phyloP scores from a whole-genome alignment of 2,329 filamentous ascomycete species.

The Beauveria rudraprayagi region DNA sequence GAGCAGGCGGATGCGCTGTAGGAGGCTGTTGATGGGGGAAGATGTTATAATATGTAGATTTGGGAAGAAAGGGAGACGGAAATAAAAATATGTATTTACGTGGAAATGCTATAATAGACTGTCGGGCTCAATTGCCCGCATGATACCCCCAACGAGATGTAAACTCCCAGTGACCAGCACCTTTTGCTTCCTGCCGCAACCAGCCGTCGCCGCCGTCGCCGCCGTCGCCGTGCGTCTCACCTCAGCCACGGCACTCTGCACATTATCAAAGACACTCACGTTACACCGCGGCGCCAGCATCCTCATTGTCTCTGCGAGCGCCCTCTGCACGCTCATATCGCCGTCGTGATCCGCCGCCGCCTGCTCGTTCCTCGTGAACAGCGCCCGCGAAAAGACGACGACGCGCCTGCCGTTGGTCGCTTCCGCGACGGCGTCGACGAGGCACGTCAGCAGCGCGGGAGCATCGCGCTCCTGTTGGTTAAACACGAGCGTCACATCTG shows the following conservation, averaged over 20 bases:
- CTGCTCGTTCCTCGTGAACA: constrained; percentile 71
- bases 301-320: constrained; percentile 54
- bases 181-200: constrained; percentile 38
- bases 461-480: constrained; percentile 88
- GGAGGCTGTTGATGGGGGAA: background rate
- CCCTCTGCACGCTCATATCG: constrained; percentile 55
- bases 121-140: constrained; percentile 58
- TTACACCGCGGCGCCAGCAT: constrained; percentile 38
- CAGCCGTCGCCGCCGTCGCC: constrained; percentile 24
- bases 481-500: constrained; percentile 60
- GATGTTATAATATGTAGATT: background rate
- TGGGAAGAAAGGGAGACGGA: background rate
- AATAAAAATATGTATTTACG: background rate
- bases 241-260: constrained; percentile 59
- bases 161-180: constrained; percentile 76
- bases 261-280: constrained; percentile 53
- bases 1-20: constrained; percentile 38
- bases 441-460: constrained; percentile 49
- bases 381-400: constrained; percentile 56
- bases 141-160: constrained; percentile 71
- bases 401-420: constrained; percentile 26
- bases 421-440: constrained; percentile 49
- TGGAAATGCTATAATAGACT: constrained; percentile 22
- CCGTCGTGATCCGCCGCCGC: constrained; percentile 29
- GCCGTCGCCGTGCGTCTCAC: constrained; percentile 38